Evolutionary conservation across 805 yeast species (phyloP), one percentile per base, ranked within the genome.

Genomic region (Candida maesae): DNA sequence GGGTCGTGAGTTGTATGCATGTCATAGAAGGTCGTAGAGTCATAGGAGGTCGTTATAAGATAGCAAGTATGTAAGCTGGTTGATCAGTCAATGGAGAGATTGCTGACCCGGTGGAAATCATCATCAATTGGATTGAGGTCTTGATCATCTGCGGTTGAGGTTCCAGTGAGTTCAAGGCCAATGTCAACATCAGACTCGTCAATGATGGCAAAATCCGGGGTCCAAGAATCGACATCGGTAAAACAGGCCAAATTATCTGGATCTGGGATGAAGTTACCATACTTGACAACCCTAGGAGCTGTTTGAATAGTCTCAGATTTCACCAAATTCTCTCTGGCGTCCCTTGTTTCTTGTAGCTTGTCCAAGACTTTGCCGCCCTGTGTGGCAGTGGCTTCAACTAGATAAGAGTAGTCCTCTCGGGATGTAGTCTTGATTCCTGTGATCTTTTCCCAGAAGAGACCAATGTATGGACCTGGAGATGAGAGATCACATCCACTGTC

Each of bases 371-470:
- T 15, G 4, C 21, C 24, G n/a, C 11, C 7, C 16, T 30, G 33
- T 2, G 28, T 13, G 21, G 32, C 26, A 9, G 35, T 27, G n/a
- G 18, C 15, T 14, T 27, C 35, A 12, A 41, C 20, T 17, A 27
- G 25, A 16, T n/a, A 24, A 33, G 15, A 6, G 33, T 30, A 38
- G 19, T 35, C 27, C 8, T 38, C 35, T 11, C 46, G 40, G 2
- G 38, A 12, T 11, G 39, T 41, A 2, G 41, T 33, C 27, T 20
- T 39, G 20, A 43, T 36, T 8, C 27, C 38, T 3, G 36, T 19
- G 36, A 43, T 39, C 24, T 18, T 36, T 21, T 43, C 47, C 47
- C 47, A 43, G 19, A 39, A 43, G 25, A 43, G 47, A 2, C 35
- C 19, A 10, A 34, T 43, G 24, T 7, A 43, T 20, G 33, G 34